Conservation (phyloP, 148 eudicot genomes). For the Simmondsia chinensis region DNA sequence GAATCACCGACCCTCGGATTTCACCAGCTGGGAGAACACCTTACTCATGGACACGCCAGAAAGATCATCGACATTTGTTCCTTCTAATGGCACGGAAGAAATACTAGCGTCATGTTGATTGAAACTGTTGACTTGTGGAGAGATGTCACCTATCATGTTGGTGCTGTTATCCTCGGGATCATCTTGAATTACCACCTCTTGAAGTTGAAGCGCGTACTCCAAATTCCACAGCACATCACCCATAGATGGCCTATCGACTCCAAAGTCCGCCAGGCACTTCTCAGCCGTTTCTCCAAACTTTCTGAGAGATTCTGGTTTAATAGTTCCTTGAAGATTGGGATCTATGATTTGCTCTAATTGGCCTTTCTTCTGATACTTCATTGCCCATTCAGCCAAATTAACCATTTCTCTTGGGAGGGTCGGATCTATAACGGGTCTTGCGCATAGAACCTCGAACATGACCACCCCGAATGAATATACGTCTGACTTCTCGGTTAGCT, state of each 20-base stretch:
- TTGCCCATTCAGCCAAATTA: conserved; percentile 33
- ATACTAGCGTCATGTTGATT: conserved; percentile 11
- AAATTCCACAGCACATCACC: conserved; percentile 23
- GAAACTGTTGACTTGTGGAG: conserved; percentile 18
- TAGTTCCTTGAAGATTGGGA: conserved; percentile 14
- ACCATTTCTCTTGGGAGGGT: conserved; percentile 28
- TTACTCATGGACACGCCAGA: conserved; percentile 25
- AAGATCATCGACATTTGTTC: conserved; percentile 20
- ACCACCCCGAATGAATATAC: conserved; percentile 37
- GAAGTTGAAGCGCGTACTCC: conserved; percentile 26
- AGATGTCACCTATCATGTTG: conserved; percentile 17
- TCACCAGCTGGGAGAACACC: conserved; percentile 23
- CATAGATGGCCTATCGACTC: conserved; percentile 25
- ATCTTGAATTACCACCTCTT: conserved; percentile 20
- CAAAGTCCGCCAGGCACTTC: conserved; percentile 22
- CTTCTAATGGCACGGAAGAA: conserved; percentile 11
- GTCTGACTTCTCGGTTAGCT: conserved; percentile 26
- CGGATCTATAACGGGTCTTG: conserved; percentile 33
- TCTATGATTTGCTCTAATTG: conserved; percentile 20
- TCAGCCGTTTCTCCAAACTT: conserved; percentile 22
- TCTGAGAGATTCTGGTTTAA: conserved; percentile 21
- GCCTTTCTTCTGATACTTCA: conserved; percentile 28
- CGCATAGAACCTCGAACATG: conserved; percentile 32
- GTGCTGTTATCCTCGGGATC: conserved; percentile 24
- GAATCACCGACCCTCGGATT: conserved; percentile 21